A percentile compares a stretch with the other conserved stretches of the same genome.
These are phyloP conservation scores for Penicillium sp. DNA, from an alignment of 2,329 filamentous ascomycete species.

Conservation along the genomic window DNA sequence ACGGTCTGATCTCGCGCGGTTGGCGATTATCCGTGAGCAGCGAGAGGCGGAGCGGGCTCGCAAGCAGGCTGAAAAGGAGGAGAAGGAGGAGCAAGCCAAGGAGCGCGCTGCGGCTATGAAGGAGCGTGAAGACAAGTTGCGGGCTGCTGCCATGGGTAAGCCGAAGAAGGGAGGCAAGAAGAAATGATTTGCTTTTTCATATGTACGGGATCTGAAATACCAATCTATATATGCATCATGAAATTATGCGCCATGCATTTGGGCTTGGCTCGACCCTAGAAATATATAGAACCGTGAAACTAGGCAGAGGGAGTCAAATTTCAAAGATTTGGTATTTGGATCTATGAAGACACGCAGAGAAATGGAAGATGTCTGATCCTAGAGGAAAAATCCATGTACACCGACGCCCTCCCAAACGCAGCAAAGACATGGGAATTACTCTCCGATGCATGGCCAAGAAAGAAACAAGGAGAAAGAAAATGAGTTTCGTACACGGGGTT, in stretches of 20 bases:
- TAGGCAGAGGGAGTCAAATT: not conserved
- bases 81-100: slow-evolving; percentile 42
- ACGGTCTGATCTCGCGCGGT: slow-evolving; percentile 78
- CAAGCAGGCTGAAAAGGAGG: slow-evolving; percentile 71
- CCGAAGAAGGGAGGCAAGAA: slow-evolving; percentile 37
- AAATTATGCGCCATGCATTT: not conserved
- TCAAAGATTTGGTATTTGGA: slow-evolving; percentile 1
- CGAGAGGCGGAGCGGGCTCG: slow-evolving; percentile 78
- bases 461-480: slow-evolving; percentile 5
- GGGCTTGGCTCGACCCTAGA: not conserved
- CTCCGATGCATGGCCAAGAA: slow-evolving; percentile 17
- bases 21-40: slow-evolving; percentile 80
- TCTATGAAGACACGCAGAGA: slow-evolving; percentile 5
- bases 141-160: slow-evolving; percentile 39
- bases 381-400: slow-evolving; percentile 25
- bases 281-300: not conserved
- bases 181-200: slow-evolving; percentile 14
- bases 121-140: slow-evolving; percentile 42
- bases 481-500: slow-evolving; percentile 17
- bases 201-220: not conserved
- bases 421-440: slow-evolving; percentile 9
- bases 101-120: slow-evolving; percentile 33
- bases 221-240: not conserved
- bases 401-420: slow-evolving; percentile 22
- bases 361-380: slow-evolving; percentile 4